Evolutionary conservation across 768 basidiomycete species (phyloP).

Genomic region (Tulasnella sp.): DNA sequence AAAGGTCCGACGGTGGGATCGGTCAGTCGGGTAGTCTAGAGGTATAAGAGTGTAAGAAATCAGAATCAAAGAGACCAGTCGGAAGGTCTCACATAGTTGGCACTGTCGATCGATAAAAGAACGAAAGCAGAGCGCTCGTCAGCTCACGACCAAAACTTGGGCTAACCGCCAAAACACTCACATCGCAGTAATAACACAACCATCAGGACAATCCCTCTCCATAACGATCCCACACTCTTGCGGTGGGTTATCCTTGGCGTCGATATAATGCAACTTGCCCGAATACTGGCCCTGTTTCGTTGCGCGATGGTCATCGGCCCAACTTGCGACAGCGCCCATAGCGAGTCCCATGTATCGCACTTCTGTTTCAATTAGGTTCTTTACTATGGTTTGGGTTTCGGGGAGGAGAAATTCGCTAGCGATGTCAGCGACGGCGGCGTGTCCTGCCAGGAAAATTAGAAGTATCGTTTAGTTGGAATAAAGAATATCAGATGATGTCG

Average conservation of each 20-base stretch:
- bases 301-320: not conserved
- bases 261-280: conserved; percentile 3
- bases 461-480: too few species aligned
- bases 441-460: too few species aligned
- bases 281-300: not conserved
- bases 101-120: not conserved
- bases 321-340: not conserved
- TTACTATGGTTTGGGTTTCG: not conserved
- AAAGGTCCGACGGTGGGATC: too few species aligned
- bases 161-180: not conserved
- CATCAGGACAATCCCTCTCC: conserved; percentile 8
- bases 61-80: too few species aligned
- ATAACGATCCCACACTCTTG: not conserved
- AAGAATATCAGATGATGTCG: too few species aligned
- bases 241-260: conserved; percentile 10
- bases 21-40: not conserved
- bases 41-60: too few species aligned
- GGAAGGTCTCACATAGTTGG: too few species aligned
- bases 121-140: not conserved
- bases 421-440: conserved; percentile 2
- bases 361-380: too few species aligned
- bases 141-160: not conserved
- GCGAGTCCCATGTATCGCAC: too few species aligned
- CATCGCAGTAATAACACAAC: conserved; percentile 6
- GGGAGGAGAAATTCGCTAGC: not conserved